Percentiles rank a stretch among this genome's conserved stretches.
These are phyloP conservation scores for Chenopodium suecicum DNA, from an alignment of 148 eudicot species.

Conservation along the genomic window DNA sequence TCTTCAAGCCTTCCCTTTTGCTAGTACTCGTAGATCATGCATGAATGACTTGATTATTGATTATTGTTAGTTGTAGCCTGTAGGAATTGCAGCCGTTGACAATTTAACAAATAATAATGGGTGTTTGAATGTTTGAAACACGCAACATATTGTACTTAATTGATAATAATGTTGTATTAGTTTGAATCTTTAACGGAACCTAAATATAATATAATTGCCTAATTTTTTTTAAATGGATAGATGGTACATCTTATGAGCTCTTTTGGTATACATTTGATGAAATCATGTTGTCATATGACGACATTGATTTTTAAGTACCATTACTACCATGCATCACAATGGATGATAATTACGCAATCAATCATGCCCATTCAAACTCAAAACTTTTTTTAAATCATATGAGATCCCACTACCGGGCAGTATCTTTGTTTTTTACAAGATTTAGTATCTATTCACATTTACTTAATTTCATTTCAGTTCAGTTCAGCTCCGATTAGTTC, in stretches of 20 bases:
- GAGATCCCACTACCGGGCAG: no score
- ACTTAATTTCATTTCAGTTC: no score
- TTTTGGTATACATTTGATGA: background rate
- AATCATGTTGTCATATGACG: conserved; percentile 14
- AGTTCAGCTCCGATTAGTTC: no score
- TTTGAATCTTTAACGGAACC: background rate
- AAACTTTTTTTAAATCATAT: no score
- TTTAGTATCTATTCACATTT: accelerated
- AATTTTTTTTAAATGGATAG: background rate
- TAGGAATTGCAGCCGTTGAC: background rate
- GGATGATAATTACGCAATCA: no score
- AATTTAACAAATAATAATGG: background rate
- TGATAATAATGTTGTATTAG: background rate
- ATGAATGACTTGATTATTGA: no score
- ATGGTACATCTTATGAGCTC: background rate
- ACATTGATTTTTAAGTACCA: background rate
- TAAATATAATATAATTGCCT: background rate
- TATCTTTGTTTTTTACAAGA: no score
- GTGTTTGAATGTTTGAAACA: background rate
- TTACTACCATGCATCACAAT: no score
- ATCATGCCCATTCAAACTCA: no score
- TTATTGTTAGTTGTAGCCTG: background rate
- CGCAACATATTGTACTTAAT: background rate
- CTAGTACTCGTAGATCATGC: no score
- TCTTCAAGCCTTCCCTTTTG: no score